A percentile compares a stretch with the other conserved stretches of the same genome.
These are phyloP conservation scores for Liriodendron chinense DNA, from an alignment of 164 flowering plant species.

Conservation along the genomic window DNA sequence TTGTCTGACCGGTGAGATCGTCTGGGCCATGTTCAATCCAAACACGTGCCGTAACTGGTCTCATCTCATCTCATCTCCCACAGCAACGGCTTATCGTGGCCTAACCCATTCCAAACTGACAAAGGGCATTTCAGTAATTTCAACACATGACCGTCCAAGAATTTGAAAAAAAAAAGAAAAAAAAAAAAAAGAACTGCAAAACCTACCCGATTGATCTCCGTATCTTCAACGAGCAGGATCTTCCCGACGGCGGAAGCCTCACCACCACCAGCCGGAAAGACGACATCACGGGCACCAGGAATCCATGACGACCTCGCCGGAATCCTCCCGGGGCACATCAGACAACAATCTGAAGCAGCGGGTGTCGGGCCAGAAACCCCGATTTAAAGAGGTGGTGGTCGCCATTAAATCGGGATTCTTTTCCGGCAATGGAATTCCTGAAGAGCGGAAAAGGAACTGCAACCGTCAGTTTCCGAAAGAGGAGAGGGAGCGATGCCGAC, in stretches of 20 bases:
- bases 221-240: constrained; percentile 19
- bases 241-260: background rate
- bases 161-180: too few relatives aligned
- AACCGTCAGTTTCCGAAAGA: background rate
- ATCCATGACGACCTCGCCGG: background rate
- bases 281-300: background rate
- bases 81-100: too few relatives aligned
- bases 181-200: background rate
- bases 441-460: background rate
- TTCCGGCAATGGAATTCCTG: constrained; percentile 9
- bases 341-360: background rate
- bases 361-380: background rate
- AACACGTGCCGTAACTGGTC: too few relatives aligned
- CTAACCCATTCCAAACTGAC: too few relatives aligned
- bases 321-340: background rate
- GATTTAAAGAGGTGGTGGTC: background rate
- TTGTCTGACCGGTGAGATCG: too few relatives aligned
- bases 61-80: too few relatives aligned
- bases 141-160: too few relatives aligned
- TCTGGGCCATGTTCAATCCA: too few relatives aligned
- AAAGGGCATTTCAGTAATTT: too few relatives aligned
- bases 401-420: background rate
- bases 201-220: constrained; percentile 15
- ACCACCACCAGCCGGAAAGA: background rate
- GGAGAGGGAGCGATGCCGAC: background rate